Evolutionary conservation across 106 monocot genomes (phyloP), one percentile per base, ranked within the genome.

Genomic region (Dendrobium catenatum): DNA sequence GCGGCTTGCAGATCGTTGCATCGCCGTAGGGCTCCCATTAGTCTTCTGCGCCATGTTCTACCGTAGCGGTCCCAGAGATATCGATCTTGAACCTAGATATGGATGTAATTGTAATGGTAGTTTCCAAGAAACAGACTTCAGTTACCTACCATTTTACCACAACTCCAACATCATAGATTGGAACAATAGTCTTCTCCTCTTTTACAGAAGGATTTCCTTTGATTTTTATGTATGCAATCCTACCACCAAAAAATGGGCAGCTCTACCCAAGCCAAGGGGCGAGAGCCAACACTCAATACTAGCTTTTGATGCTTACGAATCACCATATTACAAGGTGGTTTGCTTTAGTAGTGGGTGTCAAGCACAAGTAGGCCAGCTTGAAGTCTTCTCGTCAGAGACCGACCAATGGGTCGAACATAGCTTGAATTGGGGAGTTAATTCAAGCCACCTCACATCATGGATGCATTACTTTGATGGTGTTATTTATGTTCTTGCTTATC

Each of bases 101-200:
- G 85, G 78, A 4, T 85, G 64, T 18, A 82, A 77, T 42, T 68
- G 77, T 26, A 54, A 73, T 0, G 76, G 59, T 19, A 72, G 67
- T 4, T 76, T 87, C 24, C 46, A 44, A 17, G 55, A 76, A 7
- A 33, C 11, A 8, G 29, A 75, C 17, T 84, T 89, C 13, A 73
- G 76, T 4, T 92, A 86, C 86, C 86, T 92, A 76, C 92, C 92
- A 0, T 82, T 75, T 56, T 78, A 77, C 44, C 24, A 22, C 31
- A 79, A 26, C 20, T 86, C 92, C 4, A 81, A 76, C 24, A 81
- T 92, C 51, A 79, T 92, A 17, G 92, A 92, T 67, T 83, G 84
- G 43, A 84, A 88, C 84, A 86, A 85, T 68, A 89, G 92, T 42
- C 31, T 92, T 31, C 86, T 92, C 11, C 89, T 92, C 48, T 89